Evolutionary conservation across 1,284 basidiomycete species (phyloP), one percentile per base, ranked within the genome.

Genomic region (Mycena sp.): DNA sequence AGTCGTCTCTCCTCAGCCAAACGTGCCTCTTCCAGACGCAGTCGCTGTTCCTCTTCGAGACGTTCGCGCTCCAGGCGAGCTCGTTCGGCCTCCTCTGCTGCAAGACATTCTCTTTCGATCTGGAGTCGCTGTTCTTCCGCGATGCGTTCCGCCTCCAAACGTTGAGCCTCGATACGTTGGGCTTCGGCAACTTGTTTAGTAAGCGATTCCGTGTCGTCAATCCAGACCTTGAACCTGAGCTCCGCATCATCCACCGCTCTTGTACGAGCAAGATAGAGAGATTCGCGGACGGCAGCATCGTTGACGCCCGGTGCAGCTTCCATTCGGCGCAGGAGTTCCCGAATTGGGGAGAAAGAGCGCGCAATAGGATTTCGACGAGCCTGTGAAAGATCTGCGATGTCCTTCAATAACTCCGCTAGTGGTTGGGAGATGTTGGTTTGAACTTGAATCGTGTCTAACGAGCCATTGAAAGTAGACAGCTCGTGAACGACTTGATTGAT

Each of bases 301-400:
- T 78, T 72, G 2, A 76, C 71, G 43, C 76, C 76, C 10, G 84
- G 78, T 16, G 73, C 64, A 43, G 76, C 69, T 19, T 87, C 83
- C 78, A 92, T 85, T 26, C 73, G 74, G 21, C 79, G 79, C 21
- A 90, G 75, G 6, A 83, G 73, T 44, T 85, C 82, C 25, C 83
- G 85, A 43, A 87, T 78, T 4, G 80, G 76, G 21, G 84, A 81
- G 38, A 90, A 76, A 0, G 83, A 84, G 23, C 78, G 78, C n/a
- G 79, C 74, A 40, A 89, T 77, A 16, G 73, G 72, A 19, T 74
- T 71, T 35, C 80, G 78, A 66, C 81, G 75, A 1, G 67, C 55
- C 16, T 76, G 68, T 35, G 73, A 71, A 44, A 79, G 67, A n/a
- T 66, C 69, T 46, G 84, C 80, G n/a, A 83, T 65, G 19, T 78